Percentiles rank a stretch among this genome's conserved stretches.
These are phyloP conservation scores for Saccharomycopsis fodiens DNA, from an alignment of 805 yeast genomes.

Conservation along the genomic window DNA sequence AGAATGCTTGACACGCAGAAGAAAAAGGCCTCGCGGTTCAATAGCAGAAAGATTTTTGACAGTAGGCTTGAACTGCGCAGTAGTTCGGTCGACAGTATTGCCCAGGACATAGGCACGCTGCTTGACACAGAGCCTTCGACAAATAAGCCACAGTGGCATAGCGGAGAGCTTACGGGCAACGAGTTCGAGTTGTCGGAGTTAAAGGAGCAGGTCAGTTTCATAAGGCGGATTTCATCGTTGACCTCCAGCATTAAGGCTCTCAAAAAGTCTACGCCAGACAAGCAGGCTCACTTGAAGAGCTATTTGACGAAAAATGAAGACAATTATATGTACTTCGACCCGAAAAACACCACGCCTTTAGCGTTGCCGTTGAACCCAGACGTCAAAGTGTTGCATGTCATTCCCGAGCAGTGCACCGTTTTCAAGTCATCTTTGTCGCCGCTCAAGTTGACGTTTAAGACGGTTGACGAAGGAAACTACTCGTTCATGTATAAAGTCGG, in stretches of 20 bases:
- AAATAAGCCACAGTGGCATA: not conserved
- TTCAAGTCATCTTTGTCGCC: conserved; percentile 92
- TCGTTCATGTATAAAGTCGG: conserved; percentile 92
- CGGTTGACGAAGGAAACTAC: conserved; percentile 44
- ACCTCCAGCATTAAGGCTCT: conserved; percentile 55
- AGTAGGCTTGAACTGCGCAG: conserved; percentile 9
- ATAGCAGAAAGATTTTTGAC: conserved; percentile 6
- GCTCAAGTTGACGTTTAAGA: conserved; percentile 68
- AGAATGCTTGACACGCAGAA: conserved; percentile 6
- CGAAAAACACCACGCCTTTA: conserved; percentile 43
- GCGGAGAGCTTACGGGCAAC: conserved; percentile 21
- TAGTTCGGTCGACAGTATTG: conserved; percentile 14
- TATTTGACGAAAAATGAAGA: conserved; percentile 34
- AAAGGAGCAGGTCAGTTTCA: conserved; percentile 56
- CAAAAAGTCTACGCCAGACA: conserved; percentile 71
- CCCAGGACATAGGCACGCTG: conserved; percentile 2
- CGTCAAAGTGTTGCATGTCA: conserved; percentile 61
- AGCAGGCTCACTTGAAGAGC: conserved; percentile 58
- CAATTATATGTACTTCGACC: conserved; percentile 26
- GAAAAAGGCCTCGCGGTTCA: not conserved
- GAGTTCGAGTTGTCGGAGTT: conserved; percentile 19
- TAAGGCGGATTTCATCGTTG: conserved; percentile 54
- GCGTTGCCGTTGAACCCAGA: conserved; percentile 81
- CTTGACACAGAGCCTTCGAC: not conserved
- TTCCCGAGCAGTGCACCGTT: conserved; percentile 74